Evolutionary conservation across 1,284 basidiomycete genomes (phyloP).

Genomic region (Ceratobasidium papillatum): DNA sequence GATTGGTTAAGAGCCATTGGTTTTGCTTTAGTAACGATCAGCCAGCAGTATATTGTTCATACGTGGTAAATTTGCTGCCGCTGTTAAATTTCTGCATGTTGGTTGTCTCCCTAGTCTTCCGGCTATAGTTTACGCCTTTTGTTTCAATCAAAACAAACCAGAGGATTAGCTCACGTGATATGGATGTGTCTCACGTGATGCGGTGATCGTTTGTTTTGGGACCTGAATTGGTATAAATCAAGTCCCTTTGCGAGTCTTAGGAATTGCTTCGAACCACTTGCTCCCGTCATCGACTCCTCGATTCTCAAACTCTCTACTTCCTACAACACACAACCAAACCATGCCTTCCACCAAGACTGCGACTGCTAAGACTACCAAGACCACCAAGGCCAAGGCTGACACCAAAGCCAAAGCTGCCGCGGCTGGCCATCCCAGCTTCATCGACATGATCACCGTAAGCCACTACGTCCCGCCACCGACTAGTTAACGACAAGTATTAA

Average conservation of each 20-base stretch:
- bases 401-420: constrained; percentile 36
- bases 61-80: no score
- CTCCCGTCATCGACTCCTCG: neutral
- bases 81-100: no score
- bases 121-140: neutral
- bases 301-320: neutral
- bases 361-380: constrained; percentile 44
- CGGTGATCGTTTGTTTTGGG: constrained; percentile 10
- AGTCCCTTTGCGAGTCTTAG: neutral
- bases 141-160: constrained; percentile 18
- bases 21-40: no score
- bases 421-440: constrained; percentile 41
- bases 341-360: constrained; percentile 24
- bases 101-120: neutral
- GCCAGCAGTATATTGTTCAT: no score
- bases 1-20: no score
- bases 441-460: constrained; percentile 44
- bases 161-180: neutral
- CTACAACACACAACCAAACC: neutral
- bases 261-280: constrained; percentile 7
- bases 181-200: neutral
- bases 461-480: no score
- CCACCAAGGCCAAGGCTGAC: constrained; percentile 33
- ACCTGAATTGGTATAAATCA: constrained; percentile 15
- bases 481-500: no score